Evolutionary conservation across 1,284 basidiomycete species (phyloP).

Genomic region (Austroboletus rostrupii): DNA sequence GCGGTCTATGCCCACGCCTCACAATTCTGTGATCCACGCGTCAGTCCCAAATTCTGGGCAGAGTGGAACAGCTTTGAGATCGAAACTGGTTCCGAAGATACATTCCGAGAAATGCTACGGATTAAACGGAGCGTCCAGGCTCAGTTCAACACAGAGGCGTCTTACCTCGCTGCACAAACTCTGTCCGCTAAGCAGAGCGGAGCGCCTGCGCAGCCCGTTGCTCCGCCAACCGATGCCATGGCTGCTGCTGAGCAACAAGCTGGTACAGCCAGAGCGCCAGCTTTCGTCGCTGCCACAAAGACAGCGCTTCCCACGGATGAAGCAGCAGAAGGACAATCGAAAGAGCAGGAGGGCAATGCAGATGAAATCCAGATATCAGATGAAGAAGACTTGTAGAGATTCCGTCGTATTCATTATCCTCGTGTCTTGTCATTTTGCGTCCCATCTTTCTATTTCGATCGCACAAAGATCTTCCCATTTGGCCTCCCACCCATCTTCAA

Average conservation of each 20-base stretch:
- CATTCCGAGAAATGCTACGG: conserved; percentile 97
- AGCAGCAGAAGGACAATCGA: conserved; percentile 25
- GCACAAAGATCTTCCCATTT: conserved; percentile 73
- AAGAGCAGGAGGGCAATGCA: conserved; percentile 47
- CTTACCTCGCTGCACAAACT: conserved; percentile 83
- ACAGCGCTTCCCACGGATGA: conserved; percentile 35
- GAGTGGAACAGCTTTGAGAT: conserved; percentile 98
- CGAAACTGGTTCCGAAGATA: conserved; percentile 96
- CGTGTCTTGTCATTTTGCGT: conserved; percentile 29
- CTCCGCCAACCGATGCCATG: conserved; percentile 64
- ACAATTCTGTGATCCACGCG: conserved; percentile 96
- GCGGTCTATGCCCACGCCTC: conserved; percentile 96
- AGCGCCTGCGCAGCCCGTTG: conserved; percentile 52
- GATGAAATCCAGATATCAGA: conserved; percentile 85
- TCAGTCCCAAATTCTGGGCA: conserved; percentile 88
- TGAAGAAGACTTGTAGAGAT: conserved; percentile 57
- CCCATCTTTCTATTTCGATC: conserved; percentile 71
- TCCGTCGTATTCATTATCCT: conserved; percentile 10
- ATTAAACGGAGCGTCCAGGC: conserved; percentile 98
- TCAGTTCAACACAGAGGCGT: conserved; percentile 95
- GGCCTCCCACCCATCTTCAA: conserved; percentile 63
- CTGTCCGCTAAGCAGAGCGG: conserved; percentile 62
- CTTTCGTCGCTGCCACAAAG: conserved; percentile 64
- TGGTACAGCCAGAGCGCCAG: conserved; percentile 43
- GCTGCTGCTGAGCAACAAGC: conserved; percentile 59